Conservation (phyloP, 352 stramenopile species). For the Lagenidium giganteum region DNA sequence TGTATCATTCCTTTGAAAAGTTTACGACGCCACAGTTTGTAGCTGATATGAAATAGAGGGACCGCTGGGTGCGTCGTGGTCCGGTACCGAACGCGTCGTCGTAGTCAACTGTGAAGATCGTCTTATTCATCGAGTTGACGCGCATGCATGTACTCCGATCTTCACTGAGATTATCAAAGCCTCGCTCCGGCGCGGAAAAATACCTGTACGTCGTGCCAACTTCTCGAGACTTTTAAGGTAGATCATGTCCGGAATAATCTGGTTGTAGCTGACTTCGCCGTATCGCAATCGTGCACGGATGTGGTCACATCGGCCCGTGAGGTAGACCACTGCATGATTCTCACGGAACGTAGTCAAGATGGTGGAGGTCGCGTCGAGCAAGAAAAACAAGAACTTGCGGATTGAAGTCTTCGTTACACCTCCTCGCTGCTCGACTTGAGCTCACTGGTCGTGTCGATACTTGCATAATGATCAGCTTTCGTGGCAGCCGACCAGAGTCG, state of each 20-base stretch:
- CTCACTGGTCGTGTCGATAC: too few species aligned
- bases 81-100: slow-evolving; percentile 29
- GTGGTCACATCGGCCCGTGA: slow-evolving; percentile 42
- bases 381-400: too few species aligned
- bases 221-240: slow-evolving; percentile 21
- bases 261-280: slow-evolving; percentile 35
- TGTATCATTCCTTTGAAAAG: slow-evolving; percentile 7
- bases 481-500: too few species aligned
- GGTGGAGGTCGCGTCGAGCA: too few species aligned
- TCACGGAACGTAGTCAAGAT: slow-evolving; percentile 41
- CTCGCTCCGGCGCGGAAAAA: slow-evolving; percentile 17
- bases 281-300: slow-evolving; percentile 31
- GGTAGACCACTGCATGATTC: slow-evolving; percentile 38
- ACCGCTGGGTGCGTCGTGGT: slow-evolving; percentile 17
- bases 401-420: too few species aligned
- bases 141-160: slow-evolving; percentile 25
- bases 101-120: slow-evolving; percentile 17
- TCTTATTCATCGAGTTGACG: slow-evolving; percentile 26
- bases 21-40: slow-evolving; percentile 18
- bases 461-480: too few species aligned
- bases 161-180: slow-evolving; percentile 14
- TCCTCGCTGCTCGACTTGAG: too few species aligned
- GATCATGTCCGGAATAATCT: slow-evolving; percentile 27
- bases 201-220: slow-evolving; percentile 22
- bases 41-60: slow-evolving; percentile 27